A percentile compares a stretch with the other conserved stretches of the same genome.
Evolutionary conservation across 2,329 filamentous ascomycete species (phyloP).

Genomic region (Pseudopithomyces maydicus): DNA sequence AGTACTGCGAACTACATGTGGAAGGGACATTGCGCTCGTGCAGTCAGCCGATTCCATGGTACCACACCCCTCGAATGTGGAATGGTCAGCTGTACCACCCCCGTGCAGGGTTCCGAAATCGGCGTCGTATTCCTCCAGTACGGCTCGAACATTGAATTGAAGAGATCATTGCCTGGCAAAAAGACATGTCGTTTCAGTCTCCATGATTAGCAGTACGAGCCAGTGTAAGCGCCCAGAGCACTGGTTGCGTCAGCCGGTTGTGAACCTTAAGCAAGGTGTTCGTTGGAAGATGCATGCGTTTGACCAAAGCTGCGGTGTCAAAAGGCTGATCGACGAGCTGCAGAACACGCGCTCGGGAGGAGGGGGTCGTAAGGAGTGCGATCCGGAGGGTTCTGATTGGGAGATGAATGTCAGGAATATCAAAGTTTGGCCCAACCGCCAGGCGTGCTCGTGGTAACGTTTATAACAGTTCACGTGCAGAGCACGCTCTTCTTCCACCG

Average conservation of each 20-base stretch:
- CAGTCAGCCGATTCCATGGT: slow-evolving; percentile 1
- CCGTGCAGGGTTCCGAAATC: not conserved
- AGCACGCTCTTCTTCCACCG: slow-evolving; percentile 2
- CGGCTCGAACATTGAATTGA: not conserved
- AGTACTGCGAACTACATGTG: not conserved
- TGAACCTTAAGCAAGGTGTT: no score
- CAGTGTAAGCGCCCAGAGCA: not conserved
- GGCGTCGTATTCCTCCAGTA: not conserved
- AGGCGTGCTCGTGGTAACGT: no score
- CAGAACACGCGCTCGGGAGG: no score
- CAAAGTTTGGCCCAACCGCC: not conserved
- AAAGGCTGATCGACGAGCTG: no score
- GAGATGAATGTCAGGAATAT: slow-evolving; percentile 3
- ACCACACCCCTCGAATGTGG: not conserved
- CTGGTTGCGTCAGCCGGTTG: no score
- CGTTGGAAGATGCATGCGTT: no score
- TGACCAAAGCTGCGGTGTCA: no score
- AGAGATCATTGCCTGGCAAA: not conserved
- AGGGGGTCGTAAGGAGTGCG: not conserved
- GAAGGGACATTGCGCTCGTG: not conserved
- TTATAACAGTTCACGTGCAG: not conserved
- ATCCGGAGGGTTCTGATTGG: not conserved
- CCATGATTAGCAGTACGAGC: not conserved
- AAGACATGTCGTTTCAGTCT: not conserved
- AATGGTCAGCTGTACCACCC: not conserved